Conservation (phyloP, 2,329 filamentous ascomycete species). For the Monosporascus sp. region DNA sequence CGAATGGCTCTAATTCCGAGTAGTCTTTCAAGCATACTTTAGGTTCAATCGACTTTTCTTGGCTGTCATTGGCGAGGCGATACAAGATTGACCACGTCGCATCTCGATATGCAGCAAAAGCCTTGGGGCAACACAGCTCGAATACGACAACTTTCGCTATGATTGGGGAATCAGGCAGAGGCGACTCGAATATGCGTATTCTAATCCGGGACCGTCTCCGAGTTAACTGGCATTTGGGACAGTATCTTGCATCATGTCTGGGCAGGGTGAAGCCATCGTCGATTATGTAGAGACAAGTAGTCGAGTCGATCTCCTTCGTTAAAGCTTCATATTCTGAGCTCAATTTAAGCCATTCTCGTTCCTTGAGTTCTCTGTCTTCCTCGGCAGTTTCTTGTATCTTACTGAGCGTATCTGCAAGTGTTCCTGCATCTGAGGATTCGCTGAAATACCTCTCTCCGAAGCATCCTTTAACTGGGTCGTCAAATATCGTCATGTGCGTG, state of each 20-base stretch:
- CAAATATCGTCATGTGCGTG: constrained; percentile 39
- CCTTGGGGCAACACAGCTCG: constrained; percentile 31
- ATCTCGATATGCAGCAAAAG: constrained; percentile 33
- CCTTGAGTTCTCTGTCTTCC: constrained; percentile 16
- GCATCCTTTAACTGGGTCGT: constrained; percentile 34
- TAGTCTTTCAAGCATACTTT: constrained; percentile 13
- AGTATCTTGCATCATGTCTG: constrained; percentile 20
- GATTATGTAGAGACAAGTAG: constrained; percentile 21
- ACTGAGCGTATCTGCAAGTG: constrained; percentile 7
- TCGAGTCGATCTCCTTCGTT: constrained; percentile 23
- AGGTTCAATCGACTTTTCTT: constrained; percentile 9
- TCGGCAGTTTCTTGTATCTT: constrained; percentile 20
- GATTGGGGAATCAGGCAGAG: constrained; percentile 27
- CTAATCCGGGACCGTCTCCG: constrained; percentile 22
- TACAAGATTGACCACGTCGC: constrained; percentile 34
- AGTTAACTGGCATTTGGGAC: constrained; percentile 30
- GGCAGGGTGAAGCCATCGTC: constrained; percentile 9
- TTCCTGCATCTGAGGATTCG: constrained; percentile 18
- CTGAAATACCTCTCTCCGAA: constrained; percentile 45
- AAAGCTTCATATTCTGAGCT: constrained; percentile 26
- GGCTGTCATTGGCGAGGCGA: constrained; percentile 17
- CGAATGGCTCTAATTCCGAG: constrained; percentile 8
- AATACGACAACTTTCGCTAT: constrained; percentile 32
- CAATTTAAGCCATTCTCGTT: constrained; percentile 26
- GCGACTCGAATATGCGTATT: constrained; percentile 34